These are phyloP conservation scores for Mycotypha africana DNA, from an alignment of 371 early-diverging fungal species.

Conservation along the genomic window DNA sequence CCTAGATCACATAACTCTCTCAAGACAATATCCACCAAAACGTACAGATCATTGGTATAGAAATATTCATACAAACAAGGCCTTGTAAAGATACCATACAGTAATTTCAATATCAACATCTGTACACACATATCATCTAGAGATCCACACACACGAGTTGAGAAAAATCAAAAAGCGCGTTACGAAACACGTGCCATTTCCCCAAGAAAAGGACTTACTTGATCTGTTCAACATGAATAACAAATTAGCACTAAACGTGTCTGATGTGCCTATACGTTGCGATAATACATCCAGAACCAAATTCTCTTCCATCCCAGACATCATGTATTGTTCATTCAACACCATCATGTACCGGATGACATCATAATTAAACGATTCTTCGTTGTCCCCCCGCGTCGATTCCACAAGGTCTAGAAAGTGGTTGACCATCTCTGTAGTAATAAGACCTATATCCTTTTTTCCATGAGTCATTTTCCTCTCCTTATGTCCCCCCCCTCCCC, in stretches of 20 bases:
- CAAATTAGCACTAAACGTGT: constrained; percentile 77
- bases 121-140: constrained; percentile 66
- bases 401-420: constrained; percentile 68
- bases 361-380: constrained; percentile 69
- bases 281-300: constrained; percentile 53
- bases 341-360: constrained; percentile 63
- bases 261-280: constrained; percentile 58
- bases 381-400: constrained; percentile 55
- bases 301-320: constrained; percentile 39
- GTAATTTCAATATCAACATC: constrained; percentile 64
- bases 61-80: constrained; percentile 61
- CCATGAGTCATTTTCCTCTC: too few species aligned
- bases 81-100: constrained; percentile 60
- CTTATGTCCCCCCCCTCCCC: too few species aligned
- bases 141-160: background rate
- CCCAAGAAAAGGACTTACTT: too few species aligned
- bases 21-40: constrained; percentile 77
- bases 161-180: too few species aligned
- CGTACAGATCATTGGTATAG: constrained; percentile 85
- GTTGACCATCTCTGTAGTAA: constrained; percentile 21
- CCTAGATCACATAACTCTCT: constrained; percentile 73
- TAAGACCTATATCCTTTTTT: constrained; percentile 25
- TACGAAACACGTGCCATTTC: too few species aligned
- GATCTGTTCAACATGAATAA: constrained; percentile 85
- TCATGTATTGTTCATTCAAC: constrained; percentile 69